Base-by-base conservation (phyloP, 805 yeast genomes). In the Candida sithepensis region DNA sequence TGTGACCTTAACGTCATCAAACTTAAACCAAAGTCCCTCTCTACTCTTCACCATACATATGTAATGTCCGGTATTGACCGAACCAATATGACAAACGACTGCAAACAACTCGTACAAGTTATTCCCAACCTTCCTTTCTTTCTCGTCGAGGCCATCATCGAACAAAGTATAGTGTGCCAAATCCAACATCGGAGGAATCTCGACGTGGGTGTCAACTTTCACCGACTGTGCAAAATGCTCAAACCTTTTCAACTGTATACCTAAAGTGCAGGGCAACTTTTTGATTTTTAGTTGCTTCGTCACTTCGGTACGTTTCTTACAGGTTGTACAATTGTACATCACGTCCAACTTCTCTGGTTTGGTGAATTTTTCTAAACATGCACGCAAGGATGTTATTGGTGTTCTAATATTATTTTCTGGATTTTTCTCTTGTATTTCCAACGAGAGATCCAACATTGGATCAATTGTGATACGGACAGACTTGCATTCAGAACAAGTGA, bases 1-100 rank as follows among this genome's bases (percentile, higher is more conserved):
- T 2, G 90, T 79, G 13, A 94, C 85, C 58, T 83, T 81, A 16
- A 94, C 82, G 68, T 94, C 99, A 61, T 94, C 97, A 63, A 90
- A 91, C 63, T 81, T 83, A 63, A 85, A 85, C 99, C 99, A 94
- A 57, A 78, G 74, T 2, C 89, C 86, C 38, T 79, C 77, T n/a
- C 78, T 71, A 46, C 74, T 78, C 61, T 91, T 92, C 51, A 88
- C 78, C 58, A 84, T 75, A 16, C 94, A 84, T 13, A 91, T 77
- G 64, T 94, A 94, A 65, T 94, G 99, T 10, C 99, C 99, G 2
- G 97, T 94, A 63, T 89, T 89, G 6, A 92, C 94, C 18, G 92
- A 83, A 1, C 99, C 99, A 30, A 82, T 82, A 65, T 94, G 99
- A 57, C 89, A 82, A 9, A 94, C 85, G 28, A 91, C 79, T 2